These are phyloP conservation scores for Phyllosticta capitalensis DNA, from an alignment of 2,329 filamentous ascomycete species.

Conservation along the genomic window DNA sequence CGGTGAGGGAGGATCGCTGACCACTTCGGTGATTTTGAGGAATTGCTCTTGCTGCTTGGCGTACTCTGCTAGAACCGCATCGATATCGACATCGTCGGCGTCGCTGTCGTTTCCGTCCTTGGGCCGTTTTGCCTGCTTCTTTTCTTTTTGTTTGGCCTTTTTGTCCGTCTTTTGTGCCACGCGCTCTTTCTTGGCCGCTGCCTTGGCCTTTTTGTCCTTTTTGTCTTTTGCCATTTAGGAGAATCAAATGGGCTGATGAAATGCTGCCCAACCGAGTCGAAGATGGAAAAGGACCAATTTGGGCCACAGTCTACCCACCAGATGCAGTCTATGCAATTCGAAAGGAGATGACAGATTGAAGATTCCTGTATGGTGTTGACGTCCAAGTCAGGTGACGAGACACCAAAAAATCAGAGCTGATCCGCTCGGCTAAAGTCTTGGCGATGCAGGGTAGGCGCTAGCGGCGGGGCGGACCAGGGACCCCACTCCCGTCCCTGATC, in stretches of 20 bases:
- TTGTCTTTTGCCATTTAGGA: constrained; percentile 42
- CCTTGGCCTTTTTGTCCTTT: constrained; percentile 41
- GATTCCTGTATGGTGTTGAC: neutral
- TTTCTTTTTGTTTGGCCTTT: constrained; percentile 66
- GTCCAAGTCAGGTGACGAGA: neutral
- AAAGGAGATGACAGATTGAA: neutral
- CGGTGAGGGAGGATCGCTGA: constrained; percentile 62
- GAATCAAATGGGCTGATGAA: no score
- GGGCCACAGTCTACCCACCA: no score
- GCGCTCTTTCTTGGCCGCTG: constrained; percentile 45
- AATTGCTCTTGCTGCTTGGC: constrained; percentile 86
- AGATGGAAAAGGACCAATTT: no score
- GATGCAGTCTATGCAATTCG: neutral
- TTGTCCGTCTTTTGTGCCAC: constrained; percentile 70
- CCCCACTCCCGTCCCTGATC: neutral
- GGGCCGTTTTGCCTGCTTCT: constrained; percentile 64
- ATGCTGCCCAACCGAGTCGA: no score
- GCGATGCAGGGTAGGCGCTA: neutral
- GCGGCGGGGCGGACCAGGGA: neutral
- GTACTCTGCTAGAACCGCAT: constrained; percentile 87
- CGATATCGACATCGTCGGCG: constrained; percentile 84
- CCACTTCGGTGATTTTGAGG: constrained; percentile 80
- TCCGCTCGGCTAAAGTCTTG: neutral
- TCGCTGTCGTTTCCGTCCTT: constrained; percentile 72
- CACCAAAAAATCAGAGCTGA: neutral